phyloP scores from a whole-genome alignment of 139 green algal species.

The Pseudopediastrum boryanum region DNA sequence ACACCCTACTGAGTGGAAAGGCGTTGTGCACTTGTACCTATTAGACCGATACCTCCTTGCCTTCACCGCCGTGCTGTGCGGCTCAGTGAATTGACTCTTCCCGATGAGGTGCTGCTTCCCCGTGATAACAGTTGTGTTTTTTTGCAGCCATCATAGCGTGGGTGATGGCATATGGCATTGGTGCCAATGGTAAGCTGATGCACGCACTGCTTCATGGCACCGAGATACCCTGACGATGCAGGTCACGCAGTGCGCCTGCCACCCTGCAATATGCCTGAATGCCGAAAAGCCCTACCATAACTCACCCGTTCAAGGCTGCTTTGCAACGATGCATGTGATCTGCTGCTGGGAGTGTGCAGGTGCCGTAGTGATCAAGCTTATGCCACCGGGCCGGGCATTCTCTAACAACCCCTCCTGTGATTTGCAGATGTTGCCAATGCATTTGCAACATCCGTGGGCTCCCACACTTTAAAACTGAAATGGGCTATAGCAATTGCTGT shows the following conservation, averaged over 20 bases:
- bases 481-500: constrained; percentile 31
- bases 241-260: neutral
- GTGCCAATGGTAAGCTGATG: constrained; percentile 9
- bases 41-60: neutral
- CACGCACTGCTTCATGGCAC: neutral
- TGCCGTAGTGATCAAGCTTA: neutral
- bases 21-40: neutral
- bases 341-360: neutral
- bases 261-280: neutral
- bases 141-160: constrained; percentile 25
- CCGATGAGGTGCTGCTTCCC: neutral
- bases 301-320: neutral
- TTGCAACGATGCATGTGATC: neutral
- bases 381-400: neutral
- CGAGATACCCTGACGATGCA: neutral
- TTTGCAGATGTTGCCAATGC: constrained; percentile 45
- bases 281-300: neutral
- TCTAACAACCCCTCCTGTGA: neutral
- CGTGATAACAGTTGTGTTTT: neutral
- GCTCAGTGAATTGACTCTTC: neutral
- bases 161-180: constrained; percentile 31
- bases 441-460: constrained; percentile 51
- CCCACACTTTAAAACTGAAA: constrained; percentile 33
- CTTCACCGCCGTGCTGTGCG: neutral
- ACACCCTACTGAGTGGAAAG: neutral